Percentiles rank a stretch among this genome's conserved stretches.
These are phyloP conservation scores for Aspergillus fumigatiaffinis DNA, from an alignment of 2,329 filamentous ascomycete species.

Conservation along the genomic window DNA sequence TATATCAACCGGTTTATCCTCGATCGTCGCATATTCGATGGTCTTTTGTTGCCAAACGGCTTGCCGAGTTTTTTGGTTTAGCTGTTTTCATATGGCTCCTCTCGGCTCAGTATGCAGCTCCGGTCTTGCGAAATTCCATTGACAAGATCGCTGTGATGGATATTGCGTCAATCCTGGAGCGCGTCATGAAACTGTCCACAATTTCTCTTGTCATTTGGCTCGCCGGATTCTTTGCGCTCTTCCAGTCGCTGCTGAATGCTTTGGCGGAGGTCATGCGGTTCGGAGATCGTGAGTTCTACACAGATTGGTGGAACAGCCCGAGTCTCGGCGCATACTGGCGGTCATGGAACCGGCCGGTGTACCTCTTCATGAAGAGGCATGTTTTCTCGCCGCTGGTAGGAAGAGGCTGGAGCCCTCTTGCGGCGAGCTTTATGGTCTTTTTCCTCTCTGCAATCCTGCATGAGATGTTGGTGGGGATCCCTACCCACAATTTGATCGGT, in stretches of 20 bases:
- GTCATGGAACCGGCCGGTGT: conserved; percentile 96
- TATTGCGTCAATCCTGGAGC: conserved; percentile 75
- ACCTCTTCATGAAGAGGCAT: conserved; percentile 93
- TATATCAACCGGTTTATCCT: conserved; percentile 96
- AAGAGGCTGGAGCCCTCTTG: conserved; percentile 68
- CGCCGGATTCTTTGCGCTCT: conserved; percentile 92
- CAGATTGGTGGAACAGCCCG: conserved; percentile 95
- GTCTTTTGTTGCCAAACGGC: conserved; percentile 79
- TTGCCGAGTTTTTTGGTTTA: conserved; percentile 72
- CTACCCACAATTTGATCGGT: conserved; percentile 91
- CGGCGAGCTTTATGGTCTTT: conserved; percentile 80
- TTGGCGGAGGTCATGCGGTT: conserved; percentile 87
- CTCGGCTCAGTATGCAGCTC: conserved; percentile 89
- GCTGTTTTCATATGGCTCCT: conserved; percentile 93
- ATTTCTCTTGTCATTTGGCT: conserved; percentile 97
- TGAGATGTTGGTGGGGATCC: conserved; percentile 87
- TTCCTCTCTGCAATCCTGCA: conserved; percentile 83
- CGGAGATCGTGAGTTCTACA: conserved; percentile 90
- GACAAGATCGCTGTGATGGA: conserved; percentile 81
- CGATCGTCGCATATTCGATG: conserved; percentile 77
- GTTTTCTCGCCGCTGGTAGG: conserved; percentile 85
- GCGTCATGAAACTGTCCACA: conserved; percentile 89
- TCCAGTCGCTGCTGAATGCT: conserved; percentile 88
- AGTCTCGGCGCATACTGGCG: conserved; percentile 88
- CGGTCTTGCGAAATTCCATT: conserved; percentile 82